Conservation (phyloP, 371 early-diverging fungal species). For the Mucor piriformis region DNA sequence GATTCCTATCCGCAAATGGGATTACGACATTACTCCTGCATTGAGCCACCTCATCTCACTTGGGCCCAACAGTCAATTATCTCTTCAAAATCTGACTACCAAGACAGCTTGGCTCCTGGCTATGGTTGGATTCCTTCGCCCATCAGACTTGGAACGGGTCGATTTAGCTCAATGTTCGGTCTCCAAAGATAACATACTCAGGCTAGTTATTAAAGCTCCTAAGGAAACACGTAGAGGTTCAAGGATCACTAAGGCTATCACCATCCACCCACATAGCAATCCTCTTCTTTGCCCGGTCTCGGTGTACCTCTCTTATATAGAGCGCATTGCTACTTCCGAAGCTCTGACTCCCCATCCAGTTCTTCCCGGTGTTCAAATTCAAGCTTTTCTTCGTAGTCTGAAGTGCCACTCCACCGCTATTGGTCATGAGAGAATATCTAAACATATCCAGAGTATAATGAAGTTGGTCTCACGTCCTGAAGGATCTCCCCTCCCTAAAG, state of each 20-base stretch:
- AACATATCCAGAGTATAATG: conserved; percentile 3
- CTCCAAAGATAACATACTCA: background rate
- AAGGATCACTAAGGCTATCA: background rate
- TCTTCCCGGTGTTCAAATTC: conserved; percentile 9
- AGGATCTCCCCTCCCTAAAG: conserved; percentile 18
- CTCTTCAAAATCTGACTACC: background rate
- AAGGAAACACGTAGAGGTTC: conserved; percentile 16
- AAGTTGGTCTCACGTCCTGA: background rate
- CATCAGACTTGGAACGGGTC: conserved; percentile 29
- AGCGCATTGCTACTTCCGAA: background rate
- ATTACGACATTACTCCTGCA: conserved; percentile 11
- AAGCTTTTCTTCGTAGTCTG: conserved; percentile 13
- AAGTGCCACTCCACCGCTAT: background rate
- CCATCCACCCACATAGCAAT: conserved; percentile 13
- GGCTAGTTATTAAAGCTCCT: conserved; percentile 11
- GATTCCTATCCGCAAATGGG: background rate
- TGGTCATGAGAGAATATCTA: conserved; percentile 2
- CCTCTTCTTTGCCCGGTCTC: conserved; percentile 19
- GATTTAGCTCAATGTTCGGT: conserved; percentile 4
- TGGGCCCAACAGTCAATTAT: background rate
- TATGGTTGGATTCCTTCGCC: conserved; percentile 29
- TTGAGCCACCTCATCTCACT: background rate
- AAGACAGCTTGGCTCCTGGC: conserved; percentile 26
- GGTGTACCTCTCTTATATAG: conserved; percentile 4
- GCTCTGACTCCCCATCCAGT: conserved; percentile 14